Percentiles rank a stretch among this genome's conserved stretches.
These are phyloP conservation scores for Xylaria nigripes DNA, from an alignment of 495 filamentous ascomycete genomes.

Conservation along the genomic window DNA sequence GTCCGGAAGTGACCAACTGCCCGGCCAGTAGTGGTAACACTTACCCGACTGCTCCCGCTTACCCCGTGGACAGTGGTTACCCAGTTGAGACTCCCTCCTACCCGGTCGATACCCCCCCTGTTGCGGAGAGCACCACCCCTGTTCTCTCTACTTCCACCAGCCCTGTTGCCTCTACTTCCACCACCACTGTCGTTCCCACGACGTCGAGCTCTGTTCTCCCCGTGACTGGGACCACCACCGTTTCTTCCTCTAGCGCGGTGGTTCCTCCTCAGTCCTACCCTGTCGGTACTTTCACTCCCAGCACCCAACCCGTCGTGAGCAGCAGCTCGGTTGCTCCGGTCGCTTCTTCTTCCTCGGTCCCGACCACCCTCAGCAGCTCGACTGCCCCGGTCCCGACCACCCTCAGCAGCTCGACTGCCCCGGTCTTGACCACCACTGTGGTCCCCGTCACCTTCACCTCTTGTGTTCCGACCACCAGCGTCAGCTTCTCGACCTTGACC, in stretches of 20 bases:
- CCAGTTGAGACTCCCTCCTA: constrained; percentile 21
- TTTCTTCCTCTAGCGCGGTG: not conserved
- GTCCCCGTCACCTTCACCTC: constrained; percentile 35
- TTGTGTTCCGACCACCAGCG: constrained; percentile 30
- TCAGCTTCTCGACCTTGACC: constrained; percentile 45
- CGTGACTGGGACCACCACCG: constrained; percentile 2
- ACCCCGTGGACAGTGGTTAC: constrained; percentile 13
- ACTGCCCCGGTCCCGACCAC: constrained; percentile 25
- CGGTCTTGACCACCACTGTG: constrained; percentile 34
- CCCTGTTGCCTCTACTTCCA: constrained; percentile 40
- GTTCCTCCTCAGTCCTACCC: not conserved
- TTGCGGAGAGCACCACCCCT: not conserved
- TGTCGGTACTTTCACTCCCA: not conserved
- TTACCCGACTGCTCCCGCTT: constrained; percentile 16
- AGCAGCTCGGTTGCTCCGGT: not conserved
- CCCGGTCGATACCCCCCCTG: constrained; percentile 1
- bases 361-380: constrained; percentile 11
- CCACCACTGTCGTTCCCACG: not conserved
- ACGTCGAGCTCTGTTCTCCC: constrained; percentile 15
- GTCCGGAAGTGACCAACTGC: constrained; percentile 45
- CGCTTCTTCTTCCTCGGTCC: constrained; percentile 10
- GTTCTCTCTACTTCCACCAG: not conserved
- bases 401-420: constrained; percentile 17
- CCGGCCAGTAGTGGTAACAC: constrained; percentile 30
- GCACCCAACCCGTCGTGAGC: not conserved